These are phyloP conservation scores for Amaranthus palmeri DNA, from an alignment of 148 eudicot species.

Conservation along the genomic window DNA sequence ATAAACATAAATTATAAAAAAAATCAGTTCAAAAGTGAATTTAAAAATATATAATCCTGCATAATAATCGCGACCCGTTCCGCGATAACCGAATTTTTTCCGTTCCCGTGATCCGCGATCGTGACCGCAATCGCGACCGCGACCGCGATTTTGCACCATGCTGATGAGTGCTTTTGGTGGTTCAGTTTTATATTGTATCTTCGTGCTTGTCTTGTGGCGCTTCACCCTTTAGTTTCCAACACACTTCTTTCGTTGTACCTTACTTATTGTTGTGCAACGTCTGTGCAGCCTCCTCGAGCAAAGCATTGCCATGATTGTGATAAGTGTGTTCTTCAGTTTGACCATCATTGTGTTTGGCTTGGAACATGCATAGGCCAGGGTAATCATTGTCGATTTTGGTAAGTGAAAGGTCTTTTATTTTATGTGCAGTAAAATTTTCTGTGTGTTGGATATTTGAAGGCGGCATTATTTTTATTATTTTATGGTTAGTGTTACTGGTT, in stretches of 20 bases:
- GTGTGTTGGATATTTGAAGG: neutral
- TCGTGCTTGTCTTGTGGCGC: neutral
- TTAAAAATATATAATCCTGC: no score
- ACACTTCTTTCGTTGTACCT: neutral
- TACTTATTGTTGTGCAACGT: conserved; percentile 6
- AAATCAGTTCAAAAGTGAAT: no score
- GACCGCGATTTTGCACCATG: no score
- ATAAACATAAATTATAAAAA: no score
- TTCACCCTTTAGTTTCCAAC: neutral
- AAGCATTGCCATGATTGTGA: conserved; percentile 98
- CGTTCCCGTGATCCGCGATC: no score
- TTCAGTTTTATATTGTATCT: neutral
- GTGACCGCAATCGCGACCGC: no score
- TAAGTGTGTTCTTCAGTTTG: conserved; percentile 95
- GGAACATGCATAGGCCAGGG: conserved; percentile 96
- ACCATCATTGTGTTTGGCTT: conserved; percentile 99
- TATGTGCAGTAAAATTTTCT: neutral
- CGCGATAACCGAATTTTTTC: no score
- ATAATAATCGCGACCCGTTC: no score
- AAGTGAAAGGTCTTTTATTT: conserved; percentile 25
- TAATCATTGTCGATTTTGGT: conserved; percentile 96
- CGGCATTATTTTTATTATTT: neutral
- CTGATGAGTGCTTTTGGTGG: neutral
- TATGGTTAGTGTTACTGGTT: neutral
- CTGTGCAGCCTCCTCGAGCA: conserved; percentile 92